phyloP scores from a whole-genome alignment of 2,329 filamentous ascomycete genomes.

The Beauveria asiatica region DNA sequence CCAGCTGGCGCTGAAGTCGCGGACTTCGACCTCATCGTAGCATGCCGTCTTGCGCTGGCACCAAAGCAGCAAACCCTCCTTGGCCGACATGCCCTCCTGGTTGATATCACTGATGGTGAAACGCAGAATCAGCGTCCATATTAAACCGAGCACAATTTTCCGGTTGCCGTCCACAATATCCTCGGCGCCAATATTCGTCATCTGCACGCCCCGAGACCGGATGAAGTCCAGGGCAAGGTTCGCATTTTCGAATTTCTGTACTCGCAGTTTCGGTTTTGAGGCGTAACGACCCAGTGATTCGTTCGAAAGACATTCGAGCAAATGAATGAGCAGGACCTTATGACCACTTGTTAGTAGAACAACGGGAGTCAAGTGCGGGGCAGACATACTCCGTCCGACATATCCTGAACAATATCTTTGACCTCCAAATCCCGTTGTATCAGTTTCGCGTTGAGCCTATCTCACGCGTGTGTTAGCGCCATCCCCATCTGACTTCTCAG shows the following conservation, averaged over 20 bases:
- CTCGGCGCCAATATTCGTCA: slow-evolving; percentile 97
- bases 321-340: slow-evolving; percentile 88
- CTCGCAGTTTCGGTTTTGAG: slow-evolving; percentile 87
- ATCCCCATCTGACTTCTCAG: background rate
- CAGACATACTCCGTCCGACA: slow-evolving; percentile 80
- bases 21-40: slow-evolving; percentile 92
- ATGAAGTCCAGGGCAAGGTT: slow-evolving; percentile 93
- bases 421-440: slow-evolving; percentile 69
- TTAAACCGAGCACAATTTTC: slow-evolving; percentile 93
- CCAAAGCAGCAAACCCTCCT: slow-evolving; percentile 91
- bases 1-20: slow-evolving; percentile 94
- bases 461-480: background rate
- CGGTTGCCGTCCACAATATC: slow-evolving; percentile 96
- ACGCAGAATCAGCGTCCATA: slow-evolving; percentile 95
- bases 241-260: slow-evolving; percentile 96
- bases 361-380: background rate
- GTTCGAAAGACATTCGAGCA: slow-evolving; percentile 89
- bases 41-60: slow-evolving; percentile 98
- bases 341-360: slow-evolving; percentile 14
- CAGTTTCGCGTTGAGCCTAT: slow-evolving; percentile 92
- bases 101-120: slow-evolving; percentile 99
- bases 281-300: slow-evolving; percentile 96
- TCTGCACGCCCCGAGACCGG: slow-evolving; percentile 81
- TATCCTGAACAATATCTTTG: slow-evolving; percentile 77
- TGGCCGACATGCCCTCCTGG: slow-evolving; percentile 93